Conservation (phyloP, 1,284 basidiomycete species). For the Coriolopsis trogii region DNA sequence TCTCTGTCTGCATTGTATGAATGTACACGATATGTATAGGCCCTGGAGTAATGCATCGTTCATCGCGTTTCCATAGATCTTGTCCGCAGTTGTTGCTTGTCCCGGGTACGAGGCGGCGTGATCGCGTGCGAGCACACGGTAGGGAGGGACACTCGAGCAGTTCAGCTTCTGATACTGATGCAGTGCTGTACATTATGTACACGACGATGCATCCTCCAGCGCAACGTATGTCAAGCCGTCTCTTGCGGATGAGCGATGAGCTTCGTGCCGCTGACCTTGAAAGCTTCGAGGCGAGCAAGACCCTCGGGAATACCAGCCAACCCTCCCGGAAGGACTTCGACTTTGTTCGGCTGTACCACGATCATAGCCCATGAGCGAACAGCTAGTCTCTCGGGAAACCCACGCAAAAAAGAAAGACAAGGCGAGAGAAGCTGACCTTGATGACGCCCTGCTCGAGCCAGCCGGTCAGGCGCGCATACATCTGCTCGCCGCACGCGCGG, state of each 20-base stretch:
- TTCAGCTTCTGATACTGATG: no score
- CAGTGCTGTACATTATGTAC: no score
- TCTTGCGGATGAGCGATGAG: constrained; percentile 34
- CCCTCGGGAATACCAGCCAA: constrained; percentile 31
- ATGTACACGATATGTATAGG: neutral
- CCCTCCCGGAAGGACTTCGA: constrained; percentile 33
- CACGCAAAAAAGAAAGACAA: neutral
- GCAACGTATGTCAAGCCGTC: constrained; percentile 21
- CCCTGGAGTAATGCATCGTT: neutral
- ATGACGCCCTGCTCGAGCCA: constrained; percentile 13
- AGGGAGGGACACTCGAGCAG: neutral
- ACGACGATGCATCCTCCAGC: neutral
- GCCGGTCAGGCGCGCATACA: constrained; percentile 2
- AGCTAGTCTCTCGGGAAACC: neutral
- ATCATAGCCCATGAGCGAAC: neutral
- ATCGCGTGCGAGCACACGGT: neutral
- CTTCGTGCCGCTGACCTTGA: constrained; percentile 33
- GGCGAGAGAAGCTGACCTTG: constrained; percentile 1
- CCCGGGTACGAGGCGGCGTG: no score
- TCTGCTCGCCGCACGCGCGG: neutral
- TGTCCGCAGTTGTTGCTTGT: neutral
- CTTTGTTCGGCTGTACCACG: constrained; percentile 30
- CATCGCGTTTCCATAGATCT: no score
- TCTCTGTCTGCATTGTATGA: neutral
- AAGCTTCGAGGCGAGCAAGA: constrained; percentile 25